A percentile compares a stretch with the other conserved stretches of the same genome.
phyloP scores from a whole-genome alignment of 148 eudicot species.

The Chenopodium quinoa region DNA sequence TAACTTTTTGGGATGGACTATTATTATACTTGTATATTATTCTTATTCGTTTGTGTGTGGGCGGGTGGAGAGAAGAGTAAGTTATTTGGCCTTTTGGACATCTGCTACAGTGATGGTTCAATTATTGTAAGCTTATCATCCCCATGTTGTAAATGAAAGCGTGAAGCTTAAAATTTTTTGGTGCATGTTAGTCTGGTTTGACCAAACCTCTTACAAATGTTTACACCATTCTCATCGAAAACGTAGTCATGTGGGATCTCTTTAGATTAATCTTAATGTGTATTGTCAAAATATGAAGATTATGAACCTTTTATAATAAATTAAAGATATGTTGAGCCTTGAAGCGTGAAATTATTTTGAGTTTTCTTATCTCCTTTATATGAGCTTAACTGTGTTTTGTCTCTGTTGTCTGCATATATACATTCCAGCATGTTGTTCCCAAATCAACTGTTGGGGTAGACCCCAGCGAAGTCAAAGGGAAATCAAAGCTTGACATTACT shows the following conservation, averaged over 20 bases:
- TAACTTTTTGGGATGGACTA: too few species aligned
- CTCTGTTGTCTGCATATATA: background rate
- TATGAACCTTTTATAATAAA: too few species aligned
- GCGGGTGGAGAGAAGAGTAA: too few species aligned
- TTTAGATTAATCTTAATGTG: background rate
- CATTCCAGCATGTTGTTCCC: conserved; percentile 41
- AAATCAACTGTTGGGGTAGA: conserved; percentile 31
- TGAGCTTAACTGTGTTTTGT: background rate
- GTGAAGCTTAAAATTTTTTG: background rate
- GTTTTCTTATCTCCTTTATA: background rate
- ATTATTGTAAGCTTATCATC: too few species aligned
- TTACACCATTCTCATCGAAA: background rate
- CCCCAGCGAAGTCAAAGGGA: conserved; percentile 36
- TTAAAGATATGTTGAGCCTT: too few species aligned
- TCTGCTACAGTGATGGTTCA: too few species aligned
- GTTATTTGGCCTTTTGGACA: too few species aligned
- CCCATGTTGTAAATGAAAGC: background rate
- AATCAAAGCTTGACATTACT: conserved; percentile 20
- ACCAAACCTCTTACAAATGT: background rate
- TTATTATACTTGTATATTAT: too few species aligned
- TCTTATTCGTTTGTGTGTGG: too few species aligned
- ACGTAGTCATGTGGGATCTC: background rate
- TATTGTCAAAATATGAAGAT: too few species aligned
- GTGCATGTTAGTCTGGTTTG: background rate
- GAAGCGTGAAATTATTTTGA: background rate